A percentile compares a stretch with the other conserved stretches of the same genome.
Conservation (phyloP, 306 rosid genomes). For the Chamaecrista fasciculata region DNA sequence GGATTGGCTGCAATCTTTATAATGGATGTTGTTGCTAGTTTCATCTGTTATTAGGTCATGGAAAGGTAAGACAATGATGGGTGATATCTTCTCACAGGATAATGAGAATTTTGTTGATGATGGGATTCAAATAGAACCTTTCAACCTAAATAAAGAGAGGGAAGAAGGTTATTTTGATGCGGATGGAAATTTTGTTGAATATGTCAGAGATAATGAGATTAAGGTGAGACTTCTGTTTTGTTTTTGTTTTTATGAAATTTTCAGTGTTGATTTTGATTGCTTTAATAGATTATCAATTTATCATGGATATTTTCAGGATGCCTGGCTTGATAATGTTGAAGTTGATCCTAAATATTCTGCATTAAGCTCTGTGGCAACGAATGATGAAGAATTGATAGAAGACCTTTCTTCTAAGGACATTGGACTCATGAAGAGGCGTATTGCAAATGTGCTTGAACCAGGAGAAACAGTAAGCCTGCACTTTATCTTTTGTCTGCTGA, state of each 20-base stretch:
- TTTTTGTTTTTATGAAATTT: not conserved
- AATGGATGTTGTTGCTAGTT: constrained; percentile 40
- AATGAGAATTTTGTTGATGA: constrained; percentile 65
- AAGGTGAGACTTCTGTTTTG: constrained; percentile 34
- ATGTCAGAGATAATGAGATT: constrained; percentile 56
- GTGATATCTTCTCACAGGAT: constrained; percentile 53
- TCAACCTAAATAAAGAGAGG: constrained; percentile 82
- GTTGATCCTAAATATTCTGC: constrained; percentile 66
- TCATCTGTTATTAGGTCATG: constrained; percentile 36
- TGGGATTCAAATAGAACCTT: constrained; percentile 89
- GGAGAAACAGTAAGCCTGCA: constrained; percentile 64
- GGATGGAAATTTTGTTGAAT: constrained; percentile 82
- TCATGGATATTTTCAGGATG: constrained; percentile 59
- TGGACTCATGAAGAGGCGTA: constrained; percentile 79
- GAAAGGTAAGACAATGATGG: constrained; percentile 47
- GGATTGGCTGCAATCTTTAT: constrained; percentile 25
- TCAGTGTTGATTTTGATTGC: not conserved
- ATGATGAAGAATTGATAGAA: constrained; percentile 43
- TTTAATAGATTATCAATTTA: constrained; percentile 18
- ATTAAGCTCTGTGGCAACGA: constrained; percentile 35
- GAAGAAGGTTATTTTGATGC: constrained; percentile 94
- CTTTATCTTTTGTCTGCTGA: constrained; percentile 22
- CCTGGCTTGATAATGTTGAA: constrained; percentile 87
- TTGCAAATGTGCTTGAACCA: constrained; percentile 72
- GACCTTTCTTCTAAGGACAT: constrained; percentile 70